Evolutionary conservation across 2,329 filamentous ascomycete genomes (phyloP), one percentile per base, ranked within the genome.

Genomic region (Fusarium chuoi): DNA sequence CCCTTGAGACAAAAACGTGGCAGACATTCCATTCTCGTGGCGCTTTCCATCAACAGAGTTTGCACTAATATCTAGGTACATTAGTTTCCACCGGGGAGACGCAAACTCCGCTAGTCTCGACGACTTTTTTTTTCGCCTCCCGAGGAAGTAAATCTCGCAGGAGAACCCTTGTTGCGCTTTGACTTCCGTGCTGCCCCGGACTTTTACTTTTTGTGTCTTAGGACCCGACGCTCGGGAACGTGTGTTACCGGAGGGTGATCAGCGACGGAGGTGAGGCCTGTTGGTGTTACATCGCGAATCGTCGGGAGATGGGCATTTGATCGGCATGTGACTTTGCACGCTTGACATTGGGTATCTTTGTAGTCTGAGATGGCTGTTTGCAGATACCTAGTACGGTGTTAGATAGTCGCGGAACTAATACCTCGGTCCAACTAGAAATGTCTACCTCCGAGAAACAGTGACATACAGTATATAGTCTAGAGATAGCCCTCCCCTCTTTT

Each of bases 181-280:
- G 60, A 41, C 41, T 65, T 65, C 48, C 60, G 60, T 36, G 3
- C 1, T 20, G 41, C 48, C 63, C 60, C 46, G 63, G 63, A 41
- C 46, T 52, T 30, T 14, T 10, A 35, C 60, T 52, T n/a, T 28
- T 7, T 39, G 24, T 20, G 46, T 65, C 48, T 41, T 42, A 20
- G n/a, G 18, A 46, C 51, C 60, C 48, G 60, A 56, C 4, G 33
- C 18, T 36, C 39, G 62, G 62, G 60, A 48, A 9, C 26, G 46
- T 22, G 63, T 41, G 36, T 56, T 39, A 28, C 63, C 63, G 48
- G 46, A 30, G n/a, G 41, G 7, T 15, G 33, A 65, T 54, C 52
- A 44, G 62, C 46, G 18, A 35, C 26, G 26, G 2, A 30, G 33
- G 30, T 26, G 42, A 52, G 17, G 33, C 11, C 6, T n/a, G 26